These are phyloP conservation scores for Cytauxzoon felis DNA, from an alignment of 169 alveolate genomes.

Conservation along the genomic window DNA sequence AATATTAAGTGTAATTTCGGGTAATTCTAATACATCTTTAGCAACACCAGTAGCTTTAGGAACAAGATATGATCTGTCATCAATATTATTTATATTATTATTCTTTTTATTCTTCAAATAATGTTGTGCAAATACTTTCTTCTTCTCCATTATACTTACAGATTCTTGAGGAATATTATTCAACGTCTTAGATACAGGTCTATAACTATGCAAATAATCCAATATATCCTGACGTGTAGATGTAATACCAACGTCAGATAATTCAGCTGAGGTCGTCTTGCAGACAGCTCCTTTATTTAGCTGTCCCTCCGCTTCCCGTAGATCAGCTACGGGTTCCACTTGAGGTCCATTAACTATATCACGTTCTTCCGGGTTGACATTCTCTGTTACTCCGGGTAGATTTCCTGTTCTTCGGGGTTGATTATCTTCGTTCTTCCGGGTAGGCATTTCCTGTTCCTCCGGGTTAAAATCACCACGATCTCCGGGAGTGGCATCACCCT, in stretches of 20 bases:
- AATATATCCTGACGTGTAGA: not conserved
- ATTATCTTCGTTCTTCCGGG: too few species aligned
- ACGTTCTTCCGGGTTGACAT: too few species aligned
- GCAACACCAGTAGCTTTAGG: not conserved
- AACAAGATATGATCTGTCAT: not conserved
- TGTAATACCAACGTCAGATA: too few species aligned
- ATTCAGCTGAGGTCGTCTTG: too few species aligned
- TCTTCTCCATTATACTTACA: not conserved
- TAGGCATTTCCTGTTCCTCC: too few species aligned
- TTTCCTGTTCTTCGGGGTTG: too few species aligned
- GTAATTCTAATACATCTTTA: not conserved
- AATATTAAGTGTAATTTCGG: conserved; percentile 37
- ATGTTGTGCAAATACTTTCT: not conserved
- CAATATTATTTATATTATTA: not conserved
- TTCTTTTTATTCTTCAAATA: not conserved
- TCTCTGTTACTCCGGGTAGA: too few species aligned
- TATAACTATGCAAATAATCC: conserved; percentile 24
- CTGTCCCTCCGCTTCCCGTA: too few species aligned
- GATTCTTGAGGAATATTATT: not conserved
- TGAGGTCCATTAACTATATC: too few species aligned
- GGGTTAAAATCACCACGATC: not conserved
- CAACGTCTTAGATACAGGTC: conserved; percentile 10
- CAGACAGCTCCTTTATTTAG: too few species aligned
- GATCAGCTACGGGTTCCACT: too few species aligned
- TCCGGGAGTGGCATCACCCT: not conserved